Base-by-base conservation (phyloP, 371 early-diverging fungal genomes). In the Mortierella sp. region DNA sequence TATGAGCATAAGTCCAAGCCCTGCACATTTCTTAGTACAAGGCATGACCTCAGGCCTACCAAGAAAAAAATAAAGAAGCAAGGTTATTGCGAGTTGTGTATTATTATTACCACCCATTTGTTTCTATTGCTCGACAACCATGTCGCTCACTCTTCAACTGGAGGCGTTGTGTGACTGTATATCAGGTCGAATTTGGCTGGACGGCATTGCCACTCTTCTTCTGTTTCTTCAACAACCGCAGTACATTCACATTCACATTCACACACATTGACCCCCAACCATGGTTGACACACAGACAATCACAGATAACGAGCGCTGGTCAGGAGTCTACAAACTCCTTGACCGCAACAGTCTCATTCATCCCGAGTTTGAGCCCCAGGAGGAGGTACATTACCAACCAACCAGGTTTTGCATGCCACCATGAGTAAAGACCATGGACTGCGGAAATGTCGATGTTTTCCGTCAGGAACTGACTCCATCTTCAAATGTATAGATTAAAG, bases 1-100 rank as follows among this genome's bases (percentile, higher is more conserved):
- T 24, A 90, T 90, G 90, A 89, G 89, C 54, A 89, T 90, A 62
- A 89, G 89, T 52, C 90, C 90, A 12, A 87, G 85, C 59, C 89
- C 88, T 16, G 85, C 84, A 58, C 85, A 86, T 57, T 80, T 80
- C 54, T 66, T 80, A 28, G 80, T 80, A 2, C 80, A 80, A 35
- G 80, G 80, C 30, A 75, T 80, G 68, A 68, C 73, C 30, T 62
- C 55, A n/a, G 28, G 20, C 12, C 28, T 54, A 32, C 1, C 58
- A 28, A 57, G 10, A 57, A 57, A 28, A 18, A 57, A 32, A 57
- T 30, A 57, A 57, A 57, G 30, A 28, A 55, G 30, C n/a, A 54
- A 54, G 54, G 14, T 54, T 18, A 10, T n/a, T 54, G 54, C 9
- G 9, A 12, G 43, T 1, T 26, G 26, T 54, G 28, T 11, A 24